Evolutionary conservation across 2,329 filamentous ascomycete genomes (phyloP).

Genomic region (Fusarium mangiferae): DNA sequence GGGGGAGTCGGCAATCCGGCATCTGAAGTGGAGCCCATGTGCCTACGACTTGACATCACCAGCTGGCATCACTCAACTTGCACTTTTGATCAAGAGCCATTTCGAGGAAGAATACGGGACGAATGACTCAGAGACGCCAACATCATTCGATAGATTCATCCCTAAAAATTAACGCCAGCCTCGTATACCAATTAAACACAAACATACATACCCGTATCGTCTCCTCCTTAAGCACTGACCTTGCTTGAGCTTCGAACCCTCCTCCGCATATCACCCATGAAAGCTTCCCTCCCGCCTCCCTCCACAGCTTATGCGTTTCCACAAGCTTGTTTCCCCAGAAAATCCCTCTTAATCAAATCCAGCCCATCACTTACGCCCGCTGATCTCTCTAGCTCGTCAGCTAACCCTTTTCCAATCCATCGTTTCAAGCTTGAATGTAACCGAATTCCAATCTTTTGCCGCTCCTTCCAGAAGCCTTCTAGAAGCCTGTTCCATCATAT

Average conservation of each 20-base stretch:
- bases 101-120: background rate
- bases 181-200: background rate
- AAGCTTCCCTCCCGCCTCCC: conserved; percentile 18
- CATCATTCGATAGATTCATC: background rate
- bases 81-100: background rate
- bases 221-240: background rate
- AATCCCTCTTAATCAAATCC: conserved; percentile 2
- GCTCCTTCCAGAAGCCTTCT: conserved; percentile 20
- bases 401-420: background rate
- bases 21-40: conserved; percentile 18
- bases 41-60: conserved; percentile 29
- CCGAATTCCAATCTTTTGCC: background rate
- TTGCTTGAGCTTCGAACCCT: background rate
- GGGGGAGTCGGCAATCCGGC: conserved; percentile 39
- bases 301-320: conserved; percentile 14
- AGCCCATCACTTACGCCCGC: conserved; percentile 11
- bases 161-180: background rate
- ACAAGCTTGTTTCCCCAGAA: conserved; percentile 35
- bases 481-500: conserved; percentile 4
- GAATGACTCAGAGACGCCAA: background rate
- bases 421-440: conserved; percentile 17
- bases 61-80: background rate
- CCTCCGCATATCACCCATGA: conserved; percentile 3
- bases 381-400: background rate
- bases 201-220: background rate